Conservation (phyloP, 768 basidiomycete genomes). For the Kwoniella dejecticola region DNA sequence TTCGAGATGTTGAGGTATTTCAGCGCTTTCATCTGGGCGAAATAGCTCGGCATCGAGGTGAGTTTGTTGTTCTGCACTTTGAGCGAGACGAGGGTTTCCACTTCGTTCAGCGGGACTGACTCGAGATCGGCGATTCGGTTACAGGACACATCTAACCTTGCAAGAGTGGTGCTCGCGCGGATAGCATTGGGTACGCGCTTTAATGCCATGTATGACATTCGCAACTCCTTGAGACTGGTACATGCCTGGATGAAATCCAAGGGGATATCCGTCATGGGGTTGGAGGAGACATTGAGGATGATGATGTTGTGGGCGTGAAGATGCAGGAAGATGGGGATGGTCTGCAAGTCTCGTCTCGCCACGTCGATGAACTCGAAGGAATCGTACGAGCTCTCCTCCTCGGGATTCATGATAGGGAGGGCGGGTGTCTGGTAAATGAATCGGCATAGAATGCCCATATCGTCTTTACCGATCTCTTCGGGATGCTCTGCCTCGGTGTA, state of each 20-base stretch:
- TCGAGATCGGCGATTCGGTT: constrained; percentile 89
- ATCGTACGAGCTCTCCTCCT: constrained; percentile 72
- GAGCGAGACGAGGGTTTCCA: constrained; percentile 69
- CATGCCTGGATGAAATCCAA: constrained; percentile 94
- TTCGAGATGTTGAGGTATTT: constrained; percentile 88
- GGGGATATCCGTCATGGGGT: constrained; percentile 94
- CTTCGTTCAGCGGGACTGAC: constrained; percentile 77
- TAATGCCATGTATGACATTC: constrained; percentile 87
- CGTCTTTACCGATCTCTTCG: constrained; percentile 73
- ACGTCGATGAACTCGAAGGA: constrained; percentile 79
- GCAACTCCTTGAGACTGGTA: constrained; percentile 76
- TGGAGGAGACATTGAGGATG: constrained; percentile 83
- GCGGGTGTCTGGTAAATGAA: constrained; percentile 76
- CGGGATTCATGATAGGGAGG: constrained; percentile 56
- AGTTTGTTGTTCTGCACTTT: constrained; percentile 89
- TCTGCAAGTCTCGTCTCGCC: constrained; percentile 73
- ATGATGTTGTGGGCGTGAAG: constrained; percentile 79
- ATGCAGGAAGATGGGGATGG: constrained; percentile 85
- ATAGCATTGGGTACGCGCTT: constrained; percentile 87
- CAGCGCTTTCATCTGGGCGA: constrained; percentile 71
- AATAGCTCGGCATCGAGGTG: constrained; percentile 80
- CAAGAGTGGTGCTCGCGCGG: constrained; percentile 70
- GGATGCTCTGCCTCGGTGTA: constrained; percentile 75
- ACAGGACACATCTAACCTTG: constrained; percentile 81
- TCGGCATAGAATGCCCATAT: constrained; percentile 79